Conservation (phyloP, 495 filamentous ascomycete species). For the Aspergillus haitiensis region DNA sequence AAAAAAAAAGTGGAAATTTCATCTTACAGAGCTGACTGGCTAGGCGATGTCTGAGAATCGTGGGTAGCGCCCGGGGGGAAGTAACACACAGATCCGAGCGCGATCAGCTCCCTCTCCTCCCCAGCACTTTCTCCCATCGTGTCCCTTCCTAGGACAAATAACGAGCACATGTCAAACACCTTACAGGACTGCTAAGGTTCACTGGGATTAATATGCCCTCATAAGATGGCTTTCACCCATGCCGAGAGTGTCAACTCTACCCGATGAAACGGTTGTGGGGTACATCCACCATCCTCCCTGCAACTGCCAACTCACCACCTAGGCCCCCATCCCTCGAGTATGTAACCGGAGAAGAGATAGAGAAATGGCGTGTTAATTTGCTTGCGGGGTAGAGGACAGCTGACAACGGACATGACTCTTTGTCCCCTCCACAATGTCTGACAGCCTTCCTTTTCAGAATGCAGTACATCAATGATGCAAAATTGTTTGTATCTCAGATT, state of each 20-base stretch:
- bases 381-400: not conserved
- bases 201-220: not conserved
- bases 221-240: not conserved
- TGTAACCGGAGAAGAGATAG: not conserved
- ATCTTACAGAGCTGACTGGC: not conserved
- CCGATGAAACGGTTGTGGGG: not conserved
- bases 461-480: not conserved
- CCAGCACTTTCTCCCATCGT: not conserved
- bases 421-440: not conserved
- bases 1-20: conserved; percentile 5
- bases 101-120: conserved; percentile 15
- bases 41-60: not conserved
- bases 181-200: not conserved
- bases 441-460: not conserved
- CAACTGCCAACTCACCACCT: conserved; percentile 3
- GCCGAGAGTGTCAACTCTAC: not conserved
- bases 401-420: not conserved
- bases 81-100: conserved; percentile 18
- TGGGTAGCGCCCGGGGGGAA: conserved; percentile 13
- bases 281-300: not conserved
- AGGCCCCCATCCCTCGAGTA: not conserved
- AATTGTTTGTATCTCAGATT: not conserved
- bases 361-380: not conserved
- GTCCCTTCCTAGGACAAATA: not conserved
- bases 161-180: not conserved